These are phyloP conservation scores for Tardiomyces blankii DNA, from an alignment of 1,139 yeast species.

Conservation along the genomic window DNA sequence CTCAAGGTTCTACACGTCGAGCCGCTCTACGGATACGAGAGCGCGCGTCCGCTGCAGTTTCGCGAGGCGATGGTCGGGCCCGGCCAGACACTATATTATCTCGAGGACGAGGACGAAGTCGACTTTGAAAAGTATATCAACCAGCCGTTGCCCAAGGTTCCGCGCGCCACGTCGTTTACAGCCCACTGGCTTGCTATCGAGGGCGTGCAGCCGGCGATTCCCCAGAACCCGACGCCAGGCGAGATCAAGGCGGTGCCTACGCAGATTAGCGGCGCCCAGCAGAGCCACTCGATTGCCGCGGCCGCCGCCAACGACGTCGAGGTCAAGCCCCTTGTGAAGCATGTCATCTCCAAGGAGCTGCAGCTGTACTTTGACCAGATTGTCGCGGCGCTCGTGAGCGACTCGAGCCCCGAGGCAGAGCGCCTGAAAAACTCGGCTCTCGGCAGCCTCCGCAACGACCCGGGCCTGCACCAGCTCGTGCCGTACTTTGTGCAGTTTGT, in stretches of 20 bases:
- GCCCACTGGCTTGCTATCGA: constrained; percentile 99
- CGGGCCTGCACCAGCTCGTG: constrained; percentile 92
- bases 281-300: constrained; percentile 23
- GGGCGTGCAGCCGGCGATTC: constrained; percentile 96
- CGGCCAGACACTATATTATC: constrained; percentile 88
- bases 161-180: constrained; percentile 82
- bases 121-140: constrained; percentile 91
- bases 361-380: constrained; percentile 90
- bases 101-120: constrained; percentile 82
- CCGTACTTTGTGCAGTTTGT: constrained; percentile 95
- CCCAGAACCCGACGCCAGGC: constrained; percentile 84
- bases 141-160: constrained; percentile 91
- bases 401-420: constrained; percentile 17
- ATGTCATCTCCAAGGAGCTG: constrained; percentile 86
- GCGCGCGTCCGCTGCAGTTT: constrained; percentile 46
- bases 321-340: constrained; percentile 90
- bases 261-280: constrained; percentile 31
- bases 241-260: constrained; percentile 31
- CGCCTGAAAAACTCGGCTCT: constrained; percentile 54
- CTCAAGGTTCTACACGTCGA: constrained; percentile 80
- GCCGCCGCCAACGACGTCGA: constrained; percentile 45
- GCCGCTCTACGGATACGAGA: constrained; percentile 36
- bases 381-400: constrained; percentile 60
- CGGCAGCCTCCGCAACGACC: constrained; percentile 75
- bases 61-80: constrained; percentile 82